Conservation (phyloP, 2,329 filamentous ascomycete genomes). For the Cercospora brassicicola region DNA sequence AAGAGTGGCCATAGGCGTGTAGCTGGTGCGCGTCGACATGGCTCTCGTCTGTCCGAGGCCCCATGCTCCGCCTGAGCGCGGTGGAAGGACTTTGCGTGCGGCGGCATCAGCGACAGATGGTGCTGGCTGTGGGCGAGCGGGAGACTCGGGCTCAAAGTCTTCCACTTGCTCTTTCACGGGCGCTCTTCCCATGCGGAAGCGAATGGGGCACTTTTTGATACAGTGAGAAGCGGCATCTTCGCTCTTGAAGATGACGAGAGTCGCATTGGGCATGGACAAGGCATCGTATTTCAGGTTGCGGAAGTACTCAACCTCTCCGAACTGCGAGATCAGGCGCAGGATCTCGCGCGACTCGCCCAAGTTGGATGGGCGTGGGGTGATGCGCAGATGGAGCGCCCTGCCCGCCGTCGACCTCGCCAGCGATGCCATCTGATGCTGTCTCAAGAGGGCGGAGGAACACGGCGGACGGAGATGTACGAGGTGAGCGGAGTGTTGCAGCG, state of each 20-base stretch:
- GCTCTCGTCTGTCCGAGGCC: constrained; percentile 20
- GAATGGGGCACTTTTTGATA: constrained; percentile 48
- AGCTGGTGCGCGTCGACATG: constrained; percentile 22
- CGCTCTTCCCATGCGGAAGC: constrained; percentile 45
- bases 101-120: constrained; percentile 3
- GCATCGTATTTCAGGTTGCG: constrained; percentile 52
- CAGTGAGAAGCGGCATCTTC: constrained; percentile 44
- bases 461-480: background rate
- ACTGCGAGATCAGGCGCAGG: constrained; percentile 49
- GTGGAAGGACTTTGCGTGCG: background rate
- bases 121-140: background rate
- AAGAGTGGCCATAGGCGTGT: constrained; percentile 9
- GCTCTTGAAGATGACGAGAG: constrained; percentile 50
- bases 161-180: constrained; percentile 18
- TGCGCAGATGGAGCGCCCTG: constrained; percentile 50
- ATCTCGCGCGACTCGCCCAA: constrained; percentile 53
- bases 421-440: constrained; percentile 17
- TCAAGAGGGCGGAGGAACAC: background rate
- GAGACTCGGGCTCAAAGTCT: background rate
- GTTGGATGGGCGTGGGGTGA: constrained; percentile 50
- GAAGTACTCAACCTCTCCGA: constrained; percentile 52
- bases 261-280: constrained; percentile 43
- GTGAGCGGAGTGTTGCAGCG: background rate
- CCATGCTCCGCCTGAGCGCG: constrained; percentile 12
- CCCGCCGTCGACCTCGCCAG: constrained; percentile 39